Evolutionary conservation across 495 filamentous ascomycete species (phyloP), one percentile per base, ranked within the genome.

Genomic region (Darksidea phi): DNA sequence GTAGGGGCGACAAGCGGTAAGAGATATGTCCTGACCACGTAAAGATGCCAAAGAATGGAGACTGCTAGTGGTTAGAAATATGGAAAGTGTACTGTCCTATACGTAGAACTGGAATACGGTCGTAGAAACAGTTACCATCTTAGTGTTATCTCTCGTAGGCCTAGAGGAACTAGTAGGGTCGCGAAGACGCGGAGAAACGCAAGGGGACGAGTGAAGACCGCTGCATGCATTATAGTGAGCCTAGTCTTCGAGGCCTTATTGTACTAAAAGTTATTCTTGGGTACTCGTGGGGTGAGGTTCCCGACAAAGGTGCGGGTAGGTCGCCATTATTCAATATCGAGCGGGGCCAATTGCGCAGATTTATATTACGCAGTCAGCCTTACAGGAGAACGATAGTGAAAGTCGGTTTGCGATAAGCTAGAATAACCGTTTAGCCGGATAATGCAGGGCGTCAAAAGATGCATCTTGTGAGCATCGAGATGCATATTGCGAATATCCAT

Each of bases 351-450:
- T 28, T 20, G 6, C 42, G 43, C 42, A 37, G n/a, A 47, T 24
- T 26, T 48, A 7, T 18, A 54, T 56, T 55, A 51, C 10, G 48
- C 32, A 4, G 26, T 62, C 51, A 62, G 59, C 43, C 51, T 62
- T 51, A 62, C 38, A 43, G 41, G 41, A 15, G 15, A 15, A n/a
- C 4, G 41, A 15, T 6, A 43, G 13, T 13, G 13, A 43, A 3
- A 43, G 4, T 43, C 13, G 13, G 3, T 6, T 13, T 15, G 18
- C 41, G 41, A 43, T n/a, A 43, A 20, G 18, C 41, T 43, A 7
- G 25, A 15, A 6, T 48, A 7, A 15, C 6, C 32, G 55, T 56
- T 62, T 62, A 62, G 52, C 59, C 59, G 59, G 59, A 62, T 62
- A 62, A 62, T 45, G 52, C 24, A 50, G 26, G 13, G 26, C 36